Evolutionary conservation across 768 basidiomycete genomes (phyloP).

Genomic region (Chalciporus pseudorubinellus): DNA sequence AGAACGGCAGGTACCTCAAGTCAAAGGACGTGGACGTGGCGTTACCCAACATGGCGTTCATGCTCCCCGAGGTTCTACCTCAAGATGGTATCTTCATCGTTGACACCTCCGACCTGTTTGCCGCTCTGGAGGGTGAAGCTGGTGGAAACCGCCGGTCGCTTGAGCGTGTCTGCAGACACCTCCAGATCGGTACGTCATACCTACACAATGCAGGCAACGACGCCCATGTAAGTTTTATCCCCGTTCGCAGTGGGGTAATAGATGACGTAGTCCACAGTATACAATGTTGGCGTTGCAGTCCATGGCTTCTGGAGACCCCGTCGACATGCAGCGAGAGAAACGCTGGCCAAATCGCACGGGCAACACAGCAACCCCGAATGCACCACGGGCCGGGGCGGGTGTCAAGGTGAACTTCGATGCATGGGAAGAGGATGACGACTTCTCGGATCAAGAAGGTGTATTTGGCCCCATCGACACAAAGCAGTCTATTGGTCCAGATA

Average conservation of each 20-base stretch:
- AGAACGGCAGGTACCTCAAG: conserved; percentile 49
- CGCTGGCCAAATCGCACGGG: conserved; percentile 70
- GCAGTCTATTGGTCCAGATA: conserved; percentile 2
- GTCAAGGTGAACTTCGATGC: conserved; percentile 57
- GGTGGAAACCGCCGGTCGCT: conserved; percentile 53
- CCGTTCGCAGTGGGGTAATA: too few relatives aligned
- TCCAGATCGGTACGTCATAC: conserved; percentile 53
- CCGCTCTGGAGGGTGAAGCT: conserved; percentile 64
- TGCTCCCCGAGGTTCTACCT: conserved; percentile 57
- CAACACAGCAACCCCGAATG: conserved; percentile 6
- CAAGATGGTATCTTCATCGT: conserved; percentile 58
- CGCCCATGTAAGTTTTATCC: conserved; percentile 56
- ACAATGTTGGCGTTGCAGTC: conserved; percentile 61
- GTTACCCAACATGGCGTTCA: conserved; percentile 48
- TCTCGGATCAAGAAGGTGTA: conserved; percentile 44
- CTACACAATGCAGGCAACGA: conserved; percentile 89
- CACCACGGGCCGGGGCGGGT: conserved; percentile 26
- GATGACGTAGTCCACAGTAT: conserved; percentile 45
- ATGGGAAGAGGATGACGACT: conserved; percentile 55
- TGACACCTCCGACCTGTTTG: conserved; percentile 75
- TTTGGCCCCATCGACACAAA: conserved; percentile 23
- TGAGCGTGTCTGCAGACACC: conserved; percentile 58
- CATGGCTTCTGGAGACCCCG: conserved; percentile 72
- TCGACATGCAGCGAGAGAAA: conserved; percentile 74
- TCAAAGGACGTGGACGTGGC: conserved; percentile 49